Evolutionary conservation across 768 basidiomycete species (phyloP), one percentile per base, ranked within the genome.

Genomic region (Lactifluus hygrophoroides): DNA sequence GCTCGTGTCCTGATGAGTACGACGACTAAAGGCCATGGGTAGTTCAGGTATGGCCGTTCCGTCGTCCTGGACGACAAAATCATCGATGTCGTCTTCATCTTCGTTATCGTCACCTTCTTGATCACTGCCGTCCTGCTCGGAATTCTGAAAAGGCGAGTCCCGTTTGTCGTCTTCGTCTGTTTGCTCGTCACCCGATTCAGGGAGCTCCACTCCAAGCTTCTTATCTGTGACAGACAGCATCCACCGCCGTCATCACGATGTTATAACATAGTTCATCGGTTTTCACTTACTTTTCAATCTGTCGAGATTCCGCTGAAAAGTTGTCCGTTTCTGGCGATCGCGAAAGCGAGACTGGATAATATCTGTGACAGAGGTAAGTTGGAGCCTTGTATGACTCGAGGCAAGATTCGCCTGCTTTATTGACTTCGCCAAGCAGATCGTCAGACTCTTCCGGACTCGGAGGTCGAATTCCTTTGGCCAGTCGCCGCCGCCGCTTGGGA

Each of bases 21-120:
- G 79, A 83, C 88, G 84, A 69, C 89, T 92, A 72, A 90, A 95
- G 65, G 86, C 81, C 51, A 76, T 75, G 9, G 90, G 90, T n/a
- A 91, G 75, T 35, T 77, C 70, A 19, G 78, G 70, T 3, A 68
- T 66, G 0, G 66, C 73, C 25, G 58, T 69, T 8, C 68, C 75
- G 23, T 69, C 66, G 49, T 69, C 69, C 58, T 85, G 83, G 61
- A 90, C 87, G 37, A 89, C 82, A 32, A 90, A 84, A 60, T 89
- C 88, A 34, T 72, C 74, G 55, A 70, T 71, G 0, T 74, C 70
- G 8, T 73, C 70, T n/a, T n/a, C n/a, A 1, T 63, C 32, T 10
- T 10, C 60, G 13, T 71, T 74, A 13, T 74, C 72, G 53, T 67
- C 69, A 35, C 73, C 71, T n/a, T 70, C 73, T 59, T 69, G 38